phyloP scores from a whole-genome alignment of 495 filamentous ascomycete genomes.

The Lasiosphaeria ovina region DNA sequence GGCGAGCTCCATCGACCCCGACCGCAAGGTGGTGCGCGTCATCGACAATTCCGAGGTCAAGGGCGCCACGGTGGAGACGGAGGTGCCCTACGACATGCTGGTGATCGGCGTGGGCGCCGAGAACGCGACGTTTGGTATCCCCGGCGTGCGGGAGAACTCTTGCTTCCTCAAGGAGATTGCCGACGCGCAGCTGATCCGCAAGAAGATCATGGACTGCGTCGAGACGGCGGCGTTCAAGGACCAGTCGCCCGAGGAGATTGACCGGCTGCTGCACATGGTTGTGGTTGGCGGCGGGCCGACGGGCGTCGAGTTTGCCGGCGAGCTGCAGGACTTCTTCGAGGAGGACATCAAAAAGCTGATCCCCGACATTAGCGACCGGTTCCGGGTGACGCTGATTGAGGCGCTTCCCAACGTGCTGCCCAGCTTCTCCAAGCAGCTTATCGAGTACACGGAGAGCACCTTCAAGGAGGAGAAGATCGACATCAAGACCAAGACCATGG shows the following conservation, averaged over 20 bases:
- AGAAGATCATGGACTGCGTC: slow-evolving; percentile 98
- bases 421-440: slow-evolving; percentile 98
- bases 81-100: slow-evolving; percentile 97
- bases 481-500: slow-evolving; percentile 97
- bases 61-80: slow-evolving; percentile 76
- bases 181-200: slow-evolving; percentile 93
- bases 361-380: slow-evolving; percentile 88
- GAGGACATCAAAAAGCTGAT: slow-evolving; percentile 97
- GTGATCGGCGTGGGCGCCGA: slow-evolving; percentile 96
- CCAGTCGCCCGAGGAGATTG: slow-evolving; percentile 82
- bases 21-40: slow-evolving; percentile 81
- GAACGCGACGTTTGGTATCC: slow-evolving; percentile 98
- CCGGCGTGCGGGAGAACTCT: slow-evolving; percentile 88
- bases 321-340: slow-evolving; percentile 98
- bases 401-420: slow-evolving; percentile 97
- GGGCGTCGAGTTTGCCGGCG: slow-evolving; percentile 96
- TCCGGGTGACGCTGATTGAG: slow-evolving; percentile 96
- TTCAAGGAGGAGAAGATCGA: slow-evolving; percentile 98
- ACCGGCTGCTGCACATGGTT: slow-evolving; percentile 97
- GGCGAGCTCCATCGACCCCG: slow-evolving; percentile 92
- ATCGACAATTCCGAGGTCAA: slow-evolving; percentile 91
- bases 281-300: slow-evolving; percentile 98
- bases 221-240: slow-evolving; percentile 99
- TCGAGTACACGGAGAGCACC: slow-evolving; percentile 98
- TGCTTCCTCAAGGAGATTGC: slow-evolving; percentile 98